Evolutionary conservation across 176 grass and related monocot species (phyloP), one percentile per base, ranked within the genome.

Genomic region (Rhynchospora pubera): DNA sequence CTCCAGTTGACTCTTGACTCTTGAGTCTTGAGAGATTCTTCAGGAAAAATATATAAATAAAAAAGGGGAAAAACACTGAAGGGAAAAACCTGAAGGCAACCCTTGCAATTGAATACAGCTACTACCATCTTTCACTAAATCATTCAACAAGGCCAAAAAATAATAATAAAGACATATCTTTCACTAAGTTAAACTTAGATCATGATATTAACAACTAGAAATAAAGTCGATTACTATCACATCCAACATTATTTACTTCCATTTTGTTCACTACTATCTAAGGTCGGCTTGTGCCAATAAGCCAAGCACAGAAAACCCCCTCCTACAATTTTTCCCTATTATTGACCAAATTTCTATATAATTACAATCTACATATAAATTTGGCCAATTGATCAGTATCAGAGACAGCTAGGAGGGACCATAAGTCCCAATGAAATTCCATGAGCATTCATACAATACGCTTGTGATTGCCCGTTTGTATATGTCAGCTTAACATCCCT

Each of bases 401-500:
- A 96, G 24, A 96, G 80, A 60, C 93, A 96, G 34, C 88, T 91
- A 19, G 82, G 86, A 1, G 93, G 93, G 47, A 87, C 62, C n/a
- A 96, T 88, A 81, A 77, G 63, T 0, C 93, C 90, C 16, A 53
- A 56, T 9, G 90, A 65, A n/a, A 58, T 85, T 24, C 92, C 95
- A 39, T 65, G 52, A 16, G 67, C 95, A 78, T 97, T 88, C 58
- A 65, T 65, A 88, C 95, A 97, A 2, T 21, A 87, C 0, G 95
- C 82, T 22, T 47, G 21, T 5, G 95, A 85, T 19, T 18, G 58
- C 15, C 78, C 66, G 43, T 69, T 78, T 16, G 15, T 62, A 65
- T 98, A 93, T 1, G 51, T 87, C 7, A 98, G 85, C 85, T 83
- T 85, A 6, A 98, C 88, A 44, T 93, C 85, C 51, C 91, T 87